Evolutionary conservation across 352 stramenopile genomes (phyloP).

Genomic region (Aphanomyces astaci): DNA sequence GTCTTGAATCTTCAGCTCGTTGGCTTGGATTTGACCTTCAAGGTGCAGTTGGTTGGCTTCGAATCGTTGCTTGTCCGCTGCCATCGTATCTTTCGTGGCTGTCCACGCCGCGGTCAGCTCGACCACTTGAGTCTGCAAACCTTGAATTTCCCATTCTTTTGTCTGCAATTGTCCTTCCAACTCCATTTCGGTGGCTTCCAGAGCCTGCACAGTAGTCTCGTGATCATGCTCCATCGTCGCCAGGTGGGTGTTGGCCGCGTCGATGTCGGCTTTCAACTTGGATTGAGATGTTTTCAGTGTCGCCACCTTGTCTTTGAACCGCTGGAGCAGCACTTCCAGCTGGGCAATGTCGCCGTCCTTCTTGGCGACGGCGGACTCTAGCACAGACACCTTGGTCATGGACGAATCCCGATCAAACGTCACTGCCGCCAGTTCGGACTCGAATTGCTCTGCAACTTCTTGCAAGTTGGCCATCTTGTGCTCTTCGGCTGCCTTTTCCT

Average conservation of each 20-base stretch:
- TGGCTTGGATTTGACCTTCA: neutral
- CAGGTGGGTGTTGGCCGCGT: neutral
- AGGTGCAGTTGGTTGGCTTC: neutral
- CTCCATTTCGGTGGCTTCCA: neutral
- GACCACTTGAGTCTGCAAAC: neutral
- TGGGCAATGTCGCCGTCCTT: neutral
- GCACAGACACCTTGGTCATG: neutral
- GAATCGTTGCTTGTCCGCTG: neutral
- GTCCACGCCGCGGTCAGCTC: neutral
- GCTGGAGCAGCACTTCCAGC: neutral
- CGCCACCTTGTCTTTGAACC: slow-evolving; percentile 14
- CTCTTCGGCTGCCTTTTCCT: neutral
- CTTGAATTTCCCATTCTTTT: neutral
- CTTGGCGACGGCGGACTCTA: neutral
- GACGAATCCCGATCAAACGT: slow-evolving; percentile 3
- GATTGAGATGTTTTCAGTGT: neutral
- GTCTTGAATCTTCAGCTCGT: neutral
- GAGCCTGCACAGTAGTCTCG: neutral
- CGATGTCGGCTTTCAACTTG: neutral
- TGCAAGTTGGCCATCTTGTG: neutral
- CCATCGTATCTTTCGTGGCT: neutral
- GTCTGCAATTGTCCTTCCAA: neutral
- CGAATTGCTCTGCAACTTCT: neutral
- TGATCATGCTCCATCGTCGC: neutral
- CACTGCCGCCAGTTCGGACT: neutral